Conservation (phyloP, 768 basidiomycete species). For the Collybiopsis confluens region DNA sequence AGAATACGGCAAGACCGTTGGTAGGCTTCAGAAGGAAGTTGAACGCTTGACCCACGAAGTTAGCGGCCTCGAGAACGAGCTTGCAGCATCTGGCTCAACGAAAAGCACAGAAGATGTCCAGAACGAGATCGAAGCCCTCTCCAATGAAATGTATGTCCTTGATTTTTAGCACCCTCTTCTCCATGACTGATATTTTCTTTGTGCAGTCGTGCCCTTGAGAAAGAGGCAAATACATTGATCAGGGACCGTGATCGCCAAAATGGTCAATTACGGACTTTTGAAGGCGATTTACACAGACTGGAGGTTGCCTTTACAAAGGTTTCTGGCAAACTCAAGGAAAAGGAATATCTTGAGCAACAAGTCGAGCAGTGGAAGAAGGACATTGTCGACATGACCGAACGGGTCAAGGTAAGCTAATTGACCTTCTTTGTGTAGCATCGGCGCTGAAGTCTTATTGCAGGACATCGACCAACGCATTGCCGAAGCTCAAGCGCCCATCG, state of each 20-base stretch:
- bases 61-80: slow-evolving; percentile 57
- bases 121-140: slow-evolving; percentile 61
- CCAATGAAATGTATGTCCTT: slow-evolving; percentile 57
- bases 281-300: slow-evolving; percentile 59
- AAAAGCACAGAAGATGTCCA: slow-evolving; percentile 88
- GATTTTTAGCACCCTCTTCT: neutral
- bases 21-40: slow-evolving; percentile 56
- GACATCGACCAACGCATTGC: slow-evolving; percentile 58
- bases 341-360: slow-evolving; percentile 48
- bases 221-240: slow-evolving; percentile 52
- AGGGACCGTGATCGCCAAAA: slow-evolving; percentile 62
- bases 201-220: slow-evolving; percentile 59
- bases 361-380: slow-evolving; percentile 59
- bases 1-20: slow-evolving; percentile 55
- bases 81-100: slow-evolving; percentile 68
- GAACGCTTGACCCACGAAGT: slow-evolving; percentile 60
- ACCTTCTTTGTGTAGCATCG: neutral
- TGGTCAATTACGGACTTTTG: slow-evolving; percentile 44
- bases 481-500: slow-evolving; percentile 62
- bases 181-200: neutral
- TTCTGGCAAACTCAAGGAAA: slow-evolving; percentile 55
- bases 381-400: slow-evolving; percentile 35
- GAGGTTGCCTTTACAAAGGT: slow-evolving; percentile 59
- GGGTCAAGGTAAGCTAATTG: slow-evolving; percentile 44
- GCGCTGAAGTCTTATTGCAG: slow-evolving; percentile 30